These are phyloP conservation scores for Boletus rufocinnamomeus DNA, from an alignment of 768 basidiomycete genomes.

Conservation along the genomic window DNA sequence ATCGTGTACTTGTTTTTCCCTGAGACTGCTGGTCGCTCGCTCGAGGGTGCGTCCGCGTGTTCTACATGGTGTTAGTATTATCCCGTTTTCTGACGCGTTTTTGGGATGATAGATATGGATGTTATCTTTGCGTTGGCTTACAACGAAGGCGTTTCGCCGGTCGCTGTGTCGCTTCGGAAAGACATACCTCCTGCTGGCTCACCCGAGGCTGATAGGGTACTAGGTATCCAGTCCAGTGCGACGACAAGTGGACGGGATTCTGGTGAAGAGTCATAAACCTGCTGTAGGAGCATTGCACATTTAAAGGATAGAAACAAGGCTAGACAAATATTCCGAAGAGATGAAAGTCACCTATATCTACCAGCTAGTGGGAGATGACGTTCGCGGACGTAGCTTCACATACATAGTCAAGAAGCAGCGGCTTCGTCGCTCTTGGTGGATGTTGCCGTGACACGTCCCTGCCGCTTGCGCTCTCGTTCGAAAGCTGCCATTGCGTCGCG, in stretches of 20 bases:
- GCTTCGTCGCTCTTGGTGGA: not conserved
- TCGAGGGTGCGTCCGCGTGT: slow-evolving; percentile 44
- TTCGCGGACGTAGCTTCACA: not conserved
- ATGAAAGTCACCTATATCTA: not conserved
- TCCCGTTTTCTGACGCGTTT: not conserved
- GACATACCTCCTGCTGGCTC: slow-evolving; percentile 48
- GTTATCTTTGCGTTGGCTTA: slow-evolving; percentile 49
- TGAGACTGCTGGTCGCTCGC: slow-evolving; percentile 59
- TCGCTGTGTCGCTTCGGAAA: slow-evolving; percentile 45
- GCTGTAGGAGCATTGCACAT: not conserved
- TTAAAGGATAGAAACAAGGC: not conserved
- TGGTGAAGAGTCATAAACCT: not conserved
- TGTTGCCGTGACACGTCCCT: slow-evolving; percentile 20
- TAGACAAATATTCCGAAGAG: not conserved
- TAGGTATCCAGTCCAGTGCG: slow-evolving; percentile 33
- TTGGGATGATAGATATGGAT: slow-evolving; percentile 41
- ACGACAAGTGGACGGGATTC: slow-evolving; percentile 5
- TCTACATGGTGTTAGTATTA: not conserved
- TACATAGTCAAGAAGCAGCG: slow-evolving; percentile 4
- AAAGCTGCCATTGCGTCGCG: slow-evolving; percentile 33
- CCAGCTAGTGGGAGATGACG: not conserved
- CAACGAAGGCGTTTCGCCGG: slow-evolving; percentile 46
- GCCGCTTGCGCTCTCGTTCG: slow-evolving; percentile 32
- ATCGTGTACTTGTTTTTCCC: slow-evolving; percentile 62
- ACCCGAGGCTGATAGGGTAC: slow-evolving; percentile 45